phyloP scores from a whole-genome alignment of 179 eudicot species.

The Camellia oleifera region DNA sequence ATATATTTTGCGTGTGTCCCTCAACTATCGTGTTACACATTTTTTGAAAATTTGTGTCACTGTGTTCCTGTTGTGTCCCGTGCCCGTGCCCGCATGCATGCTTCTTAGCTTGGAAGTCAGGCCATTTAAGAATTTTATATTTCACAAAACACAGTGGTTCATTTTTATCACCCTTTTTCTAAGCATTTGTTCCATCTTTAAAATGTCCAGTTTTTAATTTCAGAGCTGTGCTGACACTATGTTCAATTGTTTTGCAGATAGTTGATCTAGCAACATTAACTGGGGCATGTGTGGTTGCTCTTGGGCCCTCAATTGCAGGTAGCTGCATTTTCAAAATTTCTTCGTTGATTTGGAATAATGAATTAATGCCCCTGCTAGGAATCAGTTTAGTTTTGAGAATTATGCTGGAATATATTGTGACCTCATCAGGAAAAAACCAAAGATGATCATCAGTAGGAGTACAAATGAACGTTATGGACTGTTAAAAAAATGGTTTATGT shows the following conservation, averaged over 20 bases:
- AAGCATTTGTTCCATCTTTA: background rate
- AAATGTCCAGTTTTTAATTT: background rate
- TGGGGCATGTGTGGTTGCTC: slow-evolving; percentile 85
- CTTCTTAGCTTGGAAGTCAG: too few species aligned
- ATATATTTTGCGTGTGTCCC: too few species aligned
- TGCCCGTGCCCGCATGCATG: too few species aligned
- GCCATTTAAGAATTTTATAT: background rate
- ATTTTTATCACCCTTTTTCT: background rate
- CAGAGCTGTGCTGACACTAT: background rate
- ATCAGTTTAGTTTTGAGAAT: background rate
- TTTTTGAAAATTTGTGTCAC: too few species aligned
- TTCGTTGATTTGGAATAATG: background rate
- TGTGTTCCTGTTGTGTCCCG: background rate
- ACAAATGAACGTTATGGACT: too few species aligned
- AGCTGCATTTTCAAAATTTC: background rate
- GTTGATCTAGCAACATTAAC: slow-evolving; percentile 93
- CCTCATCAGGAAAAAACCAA: background rate
- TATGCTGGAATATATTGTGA: background rate
- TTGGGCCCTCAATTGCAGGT: slow-evolving; percentile 97
- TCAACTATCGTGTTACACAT: too few species aligned
- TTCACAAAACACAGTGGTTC: background rate
- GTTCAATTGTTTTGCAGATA: slow-evolving; percentile 47
- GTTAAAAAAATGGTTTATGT: background rate
- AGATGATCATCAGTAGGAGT: background rate
- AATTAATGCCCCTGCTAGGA: background rate